These are phyloP conservation scores for Phytopythium boreale DNA, from an alignment of 352 stramenopile species.

Conservation along the genomic window DNA sequence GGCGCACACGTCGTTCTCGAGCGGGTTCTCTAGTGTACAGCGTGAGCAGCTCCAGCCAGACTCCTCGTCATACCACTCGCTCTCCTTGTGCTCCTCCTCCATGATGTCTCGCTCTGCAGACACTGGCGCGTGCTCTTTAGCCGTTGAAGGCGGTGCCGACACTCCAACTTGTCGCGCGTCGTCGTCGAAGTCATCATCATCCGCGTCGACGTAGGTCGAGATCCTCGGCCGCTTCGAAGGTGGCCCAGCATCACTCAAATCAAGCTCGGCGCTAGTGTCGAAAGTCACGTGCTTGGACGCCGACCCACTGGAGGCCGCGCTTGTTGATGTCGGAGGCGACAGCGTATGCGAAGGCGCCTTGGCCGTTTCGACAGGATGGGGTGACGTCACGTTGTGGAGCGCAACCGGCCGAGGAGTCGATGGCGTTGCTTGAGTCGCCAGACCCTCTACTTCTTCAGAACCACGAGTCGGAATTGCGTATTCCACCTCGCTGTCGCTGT, in stretches of 20 bases:
- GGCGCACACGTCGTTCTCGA: conserved; percentile 48
- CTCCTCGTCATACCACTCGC: conserved; percentile 17
- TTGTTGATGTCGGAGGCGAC: not conserved
- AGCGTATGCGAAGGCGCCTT: not conserved
- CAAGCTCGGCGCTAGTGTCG: conserved; percentile 11
- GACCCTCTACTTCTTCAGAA: conserved; percentile 17
- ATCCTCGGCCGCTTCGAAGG: conserved; percentile 5
- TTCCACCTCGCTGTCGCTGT: conserved; percentile 22
- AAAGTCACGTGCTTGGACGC: conserved; percentile 5
- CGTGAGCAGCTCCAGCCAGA: conserved; percentile 63
- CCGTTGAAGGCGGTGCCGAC: not conserved
- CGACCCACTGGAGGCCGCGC: not conserved
- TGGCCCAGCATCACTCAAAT: not conserved
- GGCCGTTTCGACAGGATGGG: not conserved
- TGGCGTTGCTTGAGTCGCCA: conserved; percentile 12
- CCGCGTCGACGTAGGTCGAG: conserved; percentile 17
- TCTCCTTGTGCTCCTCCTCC: conserved; percentile 49
- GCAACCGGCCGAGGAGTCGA: not conserved
- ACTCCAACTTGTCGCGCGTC: conserved; percentile 3
- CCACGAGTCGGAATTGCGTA: conserved; percentile 9
- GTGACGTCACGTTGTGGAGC: not conserved
- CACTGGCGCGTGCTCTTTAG: not conserved
- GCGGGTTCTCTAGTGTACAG: conserved; percentile 75
- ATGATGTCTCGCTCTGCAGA: conserved; percentile 10
- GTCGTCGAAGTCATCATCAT: conserved; percentile 28